Conservation (phyloP, 208 protist genomes). For the Herpetomonas samuelpessoai region DNA sequence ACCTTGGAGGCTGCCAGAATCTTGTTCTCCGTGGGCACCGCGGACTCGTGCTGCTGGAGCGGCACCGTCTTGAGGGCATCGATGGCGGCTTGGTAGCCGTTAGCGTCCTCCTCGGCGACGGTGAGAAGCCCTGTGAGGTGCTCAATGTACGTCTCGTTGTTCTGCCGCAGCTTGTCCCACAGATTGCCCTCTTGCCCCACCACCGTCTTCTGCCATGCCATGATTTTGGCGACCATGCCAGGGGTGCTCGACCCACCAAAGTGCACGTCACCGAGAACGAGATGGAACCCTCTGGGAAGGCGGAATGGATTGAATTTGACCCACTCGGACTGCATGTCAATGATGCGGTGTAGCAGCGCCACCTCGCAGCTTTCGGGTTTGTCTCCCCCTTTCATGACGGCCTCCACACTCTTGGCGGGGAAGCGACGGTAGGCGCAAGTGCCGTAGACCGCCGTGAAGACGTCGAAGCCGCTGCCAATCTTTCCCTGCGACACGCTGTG, state of each 20-base stretch:
- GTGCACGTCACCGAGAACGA: constrained; percentile 90
- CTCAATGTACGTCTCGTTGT: constrained; percentile 72
- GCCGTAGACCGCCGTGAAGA: constrained; percentile 94
- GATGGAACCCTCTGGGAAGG: constrained; percentile 76
- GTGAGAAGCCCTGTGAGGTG: constrained; percentile 43
- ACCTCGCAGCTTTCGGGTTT: constrained; percentile 38
- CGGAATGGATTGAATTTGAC: constrained; percentile 64
- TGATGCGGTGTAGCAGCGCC: constrained; percentile 33
- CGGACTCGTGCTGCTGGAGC: background rate
- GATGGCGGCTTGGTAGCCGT: constrained; percentile 27
- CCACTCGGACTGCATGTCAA: constrained; percentile 57
- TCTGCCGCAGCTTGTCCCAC: constrained; percentile 62
- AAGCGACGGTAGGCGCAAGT: constrained; percentile 92
- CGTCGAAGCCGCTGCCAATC: constrained; percentile 97
- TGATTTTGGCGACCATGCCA: constrained; percentile 93
- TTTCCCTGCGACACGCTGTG: constrained; percentile 96
- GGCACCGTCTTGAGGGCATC: constrained; percentile 14
- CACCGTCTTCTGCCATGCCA: constrained; percentile 83
- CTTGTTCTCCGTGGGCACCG: background rate
- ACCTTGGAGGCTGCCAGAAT: constrained; percentile 37
- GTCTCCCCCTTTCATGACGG: constrained; percentile 38
- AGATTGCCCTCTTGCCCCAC: constrained; percentile 34
- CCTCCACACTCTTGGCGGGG: constrained; percentile 50
- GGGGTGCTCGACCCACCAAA: constrained; percentile 92
- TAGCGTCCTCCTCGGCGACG: constrained; percentile 12